Evolutionary conservation across 2,329 filamentous ascomycete genomes (phyloP).

Genomic region (Botryotinia globosa): DNA sequence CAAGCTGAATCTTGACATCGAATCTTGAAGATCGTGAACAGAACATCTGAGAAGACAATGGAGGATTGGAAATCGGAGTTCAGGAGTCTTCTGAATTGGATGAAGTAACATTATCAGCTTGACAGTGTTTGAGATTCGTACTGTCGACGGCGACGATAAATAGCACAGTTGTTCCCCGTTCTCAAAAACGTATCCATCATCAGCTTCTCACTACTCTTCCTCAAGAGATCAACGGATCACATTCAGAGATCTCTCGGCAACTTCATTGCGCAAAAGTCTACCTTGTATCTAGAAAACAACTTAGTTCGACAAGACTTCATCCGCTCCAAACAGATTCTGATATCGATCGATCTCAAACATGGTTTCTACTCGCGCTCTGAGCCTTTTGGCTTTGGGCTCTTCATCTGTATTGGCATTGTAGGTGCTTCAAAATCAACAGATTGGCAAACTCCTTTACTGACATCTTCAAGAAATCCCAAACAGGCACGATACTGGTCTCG

Average conservation of each 20-base stretch:
- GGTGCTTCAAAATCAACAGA: not conserved
- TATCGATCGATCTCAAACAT: not conserved
- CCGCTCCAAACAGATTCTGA: not conserved
- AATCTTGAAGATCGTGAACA: not conserved
- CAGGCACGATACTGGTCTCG: conserved; percentile 17
- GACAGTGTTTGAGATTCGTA: not conserved
- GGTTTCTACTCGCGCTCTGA: not conserved
- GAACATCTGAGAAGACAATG: conserved; percentile 1
- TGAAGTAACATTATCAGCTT: not conserved
- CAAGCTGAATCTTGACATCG: not conserved
- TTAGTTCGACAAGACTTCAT: not conserved
- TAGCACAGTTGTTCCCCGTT: not conserved
- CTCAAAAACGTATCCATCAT: not conserved
- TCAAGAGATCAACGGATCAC: not conserved
- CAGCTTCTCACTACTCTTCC: not conserved
- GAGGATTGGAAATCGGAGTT: conserved; percentile 10
- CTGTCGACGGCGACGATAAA: conserved; percentile 1
- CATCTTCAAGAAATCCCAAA: conserved; percentile 1
- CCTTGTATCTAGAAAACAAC: not conserved
- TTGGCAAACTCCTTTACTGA: not conserved
- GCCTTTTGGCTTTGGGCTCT: conserved; percentile 7
- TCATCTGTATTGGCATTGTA: conserved; percentile 11
- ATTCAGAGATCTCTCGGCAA: not conserved
- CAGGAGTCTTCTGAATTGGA: conserved; percentile 7
- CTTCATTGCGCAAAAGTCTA: not conserved